Base-by-base conservation (phyloP, 208 protist species). In the Herpetomonas samuelpessoai region DNA sequence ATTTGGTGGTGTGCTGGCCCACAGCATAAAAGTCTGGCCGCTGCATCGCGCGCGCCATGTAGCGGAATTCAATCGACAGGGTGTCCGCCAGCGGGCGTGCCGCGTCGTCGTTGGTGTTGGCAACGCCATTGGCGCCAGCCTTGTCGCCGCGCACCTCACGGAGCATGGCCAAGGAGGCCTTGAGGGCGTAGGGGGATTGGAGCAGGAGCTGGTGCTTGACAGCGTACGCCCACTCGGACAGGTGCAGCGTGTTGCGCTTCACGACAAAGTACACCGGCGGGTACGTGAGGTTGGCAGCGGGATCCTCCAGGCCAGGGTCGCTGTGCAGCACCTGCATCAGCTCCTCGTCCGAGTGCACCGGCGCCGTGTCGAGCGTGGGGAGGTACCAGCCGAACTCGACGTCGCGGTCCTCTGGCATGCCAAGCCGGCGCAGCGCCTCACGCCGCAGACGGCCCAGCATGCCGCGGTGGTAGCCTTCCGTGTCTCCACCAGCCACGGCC, bases 211-310 rank as follows among this genome's bases (percentile, higher is more conserved):
- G 84, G 65, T 96, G 91, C 65, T 88, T 88, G 51, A 96, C 91
- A 12, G 85, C 85, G 66, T 88, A 93, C 27, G 91, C 91, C 88
- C 91, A 96, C 68, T 96, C 91, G 10, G 83, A 92, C 29, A 96
- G 67, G 57, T 88, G 76, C 22, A 96, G 58, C 27, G 76, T 76
- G 54, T 75, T 71, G 29, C 87, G 91, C 65, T 94, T 92, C 12
- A 92, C 68, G 35, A 90, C 71, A 50, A 96, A 86, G 71, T 96
- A 96, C 38, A 96, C 76, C n/a, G 91, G 91, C 27, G 91, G 85
- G 68, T 93, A 88, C 60, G 51, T 76, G 29, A 91, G 65, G 21
- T 80, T 26, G n/a, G 58, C 66, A 9, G 50, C 30, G n/a, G 84
- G 68, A 57, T 93, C 83, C 71, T 96, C 87, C 25, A 93, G 68